Base-by-base conservation (phyloP, 1,139 yeast genomes). In the Sugiyamaella sp. region DNA sequence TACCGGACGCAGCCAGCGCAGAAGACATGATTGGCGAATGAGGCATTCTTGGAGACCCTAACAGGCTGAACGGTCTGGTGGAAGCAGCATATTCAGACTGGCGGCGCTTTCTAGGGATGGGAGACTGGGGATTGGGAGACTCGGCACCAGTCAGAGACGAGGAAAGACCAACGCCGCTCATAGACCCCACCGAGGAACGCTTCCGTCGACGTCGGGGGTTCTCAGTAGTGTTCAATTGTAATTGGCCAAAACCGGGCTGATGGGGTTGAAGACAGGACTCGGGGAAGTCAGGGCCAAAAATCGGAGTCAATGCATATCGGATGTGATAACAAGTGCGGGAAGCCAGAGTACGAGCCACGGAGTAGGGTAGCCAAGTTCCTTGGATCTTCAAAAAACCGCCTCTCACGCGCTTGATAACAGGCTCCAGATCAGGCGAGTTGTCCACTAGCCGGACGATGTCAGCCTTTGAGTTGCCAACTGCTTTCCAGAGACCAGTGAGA, bases 301-400 rank as follows among this genome's bases (percentile, higher is more conserved):
- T 65, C 1, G 97, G 97, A 41, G 89, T 79, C 61, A 90, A 74
- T 40, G 88, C 82, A 69, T 76, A 86, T 56, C 97, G 75, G 46
- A 91, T 86, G 58, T 84, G 81, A 69, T 80, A 89, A 70, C 96
- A 88, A 63, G 90, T 87, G 53, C 87, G 79, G 42, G 81, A 71
- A 3, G 96, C 95, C 52, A 91, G 74, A 27, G 80, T 72, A 60
- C 77, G 78, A 44, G 95, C 91, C 49, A 87, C 75, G 14, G 79
- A 79, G 66, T 74, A 86, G 1, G 97, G 95, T 41, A 90, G 73
- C 97, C 97, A 91, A 3, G 97, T 89, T 1, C 98, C 98, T 72
- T 91, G 98, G 63, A 91, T 89, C 74, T 89, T 90, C 62, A 91
- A 78, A 64, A 84, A 89, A 2, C 97, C 98, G 44, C 98, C 98